Evolutionary conservation across 2,329 filamentous ascomycete genomes (phyloP).

Genomic region (Harringtonia lauricola): DNA sequence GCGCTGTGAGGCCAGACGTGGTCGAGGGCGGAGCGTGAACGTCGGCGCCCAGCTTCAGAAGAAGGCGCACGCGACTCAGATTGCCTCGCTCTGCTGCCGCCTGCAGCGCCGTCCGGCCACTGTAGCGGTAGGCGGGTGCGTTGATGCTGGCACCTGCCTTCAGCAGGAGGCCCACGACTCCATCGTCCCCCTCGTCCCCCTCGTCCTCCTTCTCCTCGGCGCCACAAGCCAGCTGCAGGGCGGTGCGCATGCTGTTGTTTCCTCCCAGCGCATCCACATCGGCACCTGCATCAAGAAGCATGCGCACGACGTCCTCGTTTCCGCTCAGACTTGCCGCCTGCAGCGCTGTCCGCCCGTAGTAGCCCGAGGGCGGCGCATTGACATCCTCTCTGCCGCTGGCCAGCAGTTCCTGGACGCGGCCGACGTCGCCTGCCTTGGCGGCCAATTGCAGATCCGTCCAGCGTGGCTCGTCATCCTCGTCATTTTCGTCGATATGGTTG

Average conservation of each 20-base stretch:
- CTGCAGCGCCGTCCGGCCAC: slow-evolving; percentile 13
- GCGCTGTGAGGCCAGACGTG: slow-evolving; percentile 18
- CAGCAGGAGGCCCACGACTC: slow-evolving; percentile 13
- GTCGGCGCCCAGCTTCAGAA: slow-evolving; percentile 21
- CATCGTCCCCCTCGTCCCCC: slow-evolving; percentile 5
- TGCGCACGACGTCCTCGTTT: slow-evolving; percentile 15
- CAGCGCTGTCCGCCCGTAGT: slow-evolving; percentile 25
- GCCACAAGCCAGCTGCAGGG: slow-evolving; percentile 19
- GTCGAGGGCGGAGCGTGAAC: slow-evolving; percentile 19
- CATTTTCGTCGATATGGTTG: not conserved
- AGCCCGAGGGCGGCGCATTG: slow-evolving; percentile 21
- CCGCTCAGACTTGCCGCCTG: slow-evolving; percentile 22
- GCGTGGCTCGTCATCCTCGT: slow-evolving; percentile 5
- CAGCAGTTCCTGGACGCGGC: slow-evolving; percentile 15
- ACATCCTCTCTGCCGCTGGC: slow-evolving; percentile 15
- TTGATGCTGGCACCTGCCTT: slow-evolving; percentile 13
- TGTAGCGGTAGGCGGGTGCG: slow-evolving; percentile 11
- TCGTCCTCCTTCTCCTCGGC: not conserved
- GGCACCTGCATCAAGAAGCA: slow-evolving; percentile 20
- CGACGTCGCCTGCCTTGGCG: slow-evolving; percentile 19
- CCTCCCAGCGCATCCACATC: slow-evolving; percentile 21
- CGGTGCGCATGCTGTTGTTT: slow-evolving; percentile 26
- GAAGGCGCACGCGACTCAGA: slow-evolving; percentile 11
- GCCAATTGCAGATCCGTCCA: slow-evolving; percentile 26
- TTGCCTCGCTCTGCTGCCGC: slow-evolving; percentile 20